Evolutionary conservation across 768 basidiomycete species (phyloP).

Genomic region (Paxillus rubicundulus): DNA sequence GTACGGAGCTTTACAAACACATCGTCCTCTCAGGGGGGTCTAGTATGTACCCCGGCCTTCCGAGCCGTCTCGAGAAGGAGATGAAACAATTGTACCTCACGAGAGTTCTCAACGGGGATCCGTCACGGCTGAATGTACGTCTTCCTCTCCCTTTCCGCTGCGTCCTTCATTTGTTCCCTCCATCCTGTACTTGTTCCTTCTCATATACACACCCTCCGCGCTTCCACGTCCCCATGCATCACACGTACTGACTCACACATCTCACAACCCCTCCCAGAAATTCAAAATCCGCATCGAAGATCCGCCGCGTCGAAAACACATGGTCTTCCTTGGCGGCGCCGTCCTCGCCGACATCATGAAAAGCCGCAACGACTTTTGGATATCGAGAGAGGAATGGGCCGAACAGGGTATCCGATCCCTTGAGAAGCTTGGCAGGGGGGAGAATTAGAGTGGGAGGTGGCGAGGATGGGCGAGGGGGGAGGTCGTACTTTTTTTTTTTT

Average conservation of each 20-base stretch:
- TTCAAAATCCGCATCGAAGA: slow-evolving; percentile 99
- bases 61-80: slow-evolving; percentile 96
- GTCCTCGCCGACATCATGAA: slow-evolving; percentile 99
- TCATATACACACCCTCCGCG: no score
- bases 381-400: slow-evolving; percentile 90
- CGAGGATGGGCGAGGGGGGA: no score
- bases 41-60: slow-evolving; percentile 98
- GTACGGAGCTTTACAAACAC: slow-evolving; percentile 93
- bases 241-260: background rate
- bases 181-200: background rate
- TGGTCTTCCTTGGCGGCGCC: slow-evolving; percentile 99
- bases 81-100: slow-evolving; percentile 99
- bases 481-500: no score
- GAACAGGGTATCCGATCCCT: slow-evolving; percentile 82
- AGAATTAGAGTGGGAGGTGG: slow-evolving; percentile 31
- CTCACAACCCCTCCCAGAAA: slow-evolving; percentile 57
- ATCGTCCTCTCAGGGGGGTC: slow-evolving; percentile 97
- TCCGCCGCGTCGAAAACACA: slow-evolving; percentile 96
- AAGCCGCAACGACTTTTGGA: slow-evolving; percentile 91
- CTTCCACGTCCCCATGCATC: background rate
- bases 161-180: background rate
- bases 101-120: slow-evolving; percentile 81
- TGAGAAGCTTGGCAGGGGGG: slow-evolving; percentile 81
- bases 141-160: background rate
- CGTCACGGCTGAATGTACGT: slow-evolving; percentile 81